Evolutionary conservation across 257 asterid species (phyloP).

Genomic region (Jasminum sambac): DNA sequence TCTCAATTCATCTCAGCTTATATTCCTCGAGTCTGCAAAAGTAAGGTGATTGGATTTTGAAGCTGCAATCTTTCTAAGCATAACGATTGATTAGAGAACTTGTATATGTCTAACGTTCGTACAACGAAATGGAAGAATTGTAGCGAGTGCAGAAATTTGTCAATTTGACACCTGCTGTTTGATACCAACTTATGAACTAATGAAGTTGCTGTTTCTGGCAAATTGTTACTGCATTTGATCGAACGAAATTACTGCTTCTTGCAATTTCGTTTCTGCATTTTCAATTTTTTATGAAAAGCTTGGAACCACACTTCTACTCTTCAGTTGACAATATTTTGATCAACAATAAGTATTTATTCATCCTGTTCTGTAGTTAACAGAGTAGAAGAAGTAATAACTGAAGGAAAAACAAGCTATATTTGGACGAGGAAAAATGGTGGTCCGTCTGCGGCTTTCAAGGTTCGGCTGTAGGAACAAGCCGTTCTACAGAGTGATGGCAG

Average conservation of each 20-base stretch:
- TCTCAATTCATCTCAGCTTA: background rate
- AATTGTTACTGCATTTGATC: background rate
- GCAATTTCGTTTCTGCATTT: background rate
- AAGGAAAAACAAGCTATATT: background rate
- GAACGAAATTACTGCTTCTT: background rate
- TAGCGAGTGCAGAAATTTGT: background rate
- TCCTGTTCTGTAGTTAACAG: background rate
- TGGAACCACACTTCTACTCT: background rate
- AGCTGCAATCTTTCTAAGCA: background rate
- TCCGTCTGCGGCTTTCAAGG: constrained; percentile 68
- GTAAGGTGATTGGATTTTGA: background rate
- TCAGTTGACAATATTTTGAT: background rate
- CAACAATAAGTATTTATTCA: background rate
- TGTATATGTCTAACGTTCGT: background rate
- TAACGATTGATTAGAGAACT: background rate
- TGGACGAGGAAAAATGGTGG: constrained; percentile 51
- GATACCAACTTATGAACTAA: background rate
- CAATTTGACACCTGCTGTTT: background rate
- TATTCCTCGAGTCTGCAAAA: background rate
- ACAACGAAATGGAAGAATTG: background rate
- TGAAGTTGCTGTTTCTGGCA: background rate
- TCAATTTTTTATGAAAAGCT: background rate
- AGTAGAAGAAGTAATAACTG: background rate
- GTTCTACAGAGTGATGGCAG: constrained; percentile 92
- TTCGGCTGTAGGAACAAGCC: constrained; percentile 86